A percentile compares a stretch with the other conserved stretches of the same genome.
These are phyloP conservation scores for Yamadazyma dushanensis DNA, from an alignment of 1,139 yeast species.

Conservation along the genomic window DNA sequence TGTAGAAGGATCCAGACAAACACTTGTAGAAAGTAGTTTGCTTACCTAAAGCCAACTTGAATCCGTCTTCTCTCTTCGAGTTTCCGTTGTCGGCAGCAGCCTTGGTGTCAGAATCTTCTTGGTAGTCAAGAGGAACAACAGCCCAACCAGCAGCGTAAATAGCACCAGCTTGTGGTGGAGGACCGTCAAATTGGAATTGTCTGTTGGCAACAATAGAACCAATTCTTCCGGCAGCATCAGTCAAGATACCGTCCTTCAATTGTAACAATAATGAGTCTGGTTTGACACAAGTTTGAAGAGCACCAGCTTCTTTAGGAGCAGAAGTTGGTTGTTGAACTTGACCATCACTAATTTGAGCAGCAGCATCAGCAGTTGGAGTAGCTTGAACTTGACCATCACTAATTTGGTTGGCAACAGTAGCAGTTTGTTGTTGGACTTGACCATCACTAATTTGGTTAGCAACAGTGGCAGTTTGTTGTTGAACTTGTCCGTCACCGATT, in stretches of 20 bases:
- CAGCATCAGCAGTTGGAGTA: slow-evolving; percentile 26
- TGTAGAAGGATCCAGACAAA: slow-evolving; percentile 44
- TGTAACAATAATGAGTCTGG: slow-evolving; percentile 28
- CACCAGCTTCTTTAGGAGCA: slow-evolving; percentile 36
- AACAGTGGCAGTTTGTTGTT: slow-evolving; percentile 36
- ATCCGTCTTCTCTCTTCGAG: slow-evolving; percentile 24
- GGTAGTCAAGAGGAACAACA: slow-evolving; percentile 29
- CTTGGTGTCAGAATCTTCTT: slow-evolving; percentile 15
- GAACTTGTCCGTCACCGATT: slow-evolving; percentile 43
- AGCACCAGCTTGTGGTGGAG: slow-evolving; percentile 46
- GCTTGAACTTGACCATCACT: slow-evolving; percentile 65
- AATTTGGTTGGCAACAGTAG: slow-evolving; percentile 49
- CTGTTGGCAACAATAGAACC: slow-evolving; percentile 47
- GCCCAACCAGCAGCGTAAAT: slow-evolving; percentile 44
- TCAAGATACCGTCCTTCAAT: slow-evolving; percentile 29
- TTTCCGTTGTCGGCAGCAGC: slow-evolving; percentile 14
- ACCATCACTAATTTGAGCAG: slow-evolving; percentile 30
- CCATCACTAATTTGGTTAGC: slow-evolving; percentile 37
- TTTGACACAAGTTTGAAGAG: slow-evolving; percentile 24
- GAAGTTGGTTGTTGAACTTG: slow-evolving; percentile 36
- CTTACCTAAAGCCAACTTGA: slow-evolving; percentile 40
- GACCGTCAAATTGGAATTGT: slow-evolving; percentile 48
- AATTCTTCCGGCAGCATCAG: slow-evolving; percentile 35
- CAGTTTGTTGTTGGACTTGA: slow-evolving; percentile 35
- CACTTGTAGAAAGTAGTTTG: slow-evolving; percentile 43